phyloP scores from a whole-genome alignment of 2,329 filamentous ascomycete genomes.

The Penicillium janthinellum region DNA sequence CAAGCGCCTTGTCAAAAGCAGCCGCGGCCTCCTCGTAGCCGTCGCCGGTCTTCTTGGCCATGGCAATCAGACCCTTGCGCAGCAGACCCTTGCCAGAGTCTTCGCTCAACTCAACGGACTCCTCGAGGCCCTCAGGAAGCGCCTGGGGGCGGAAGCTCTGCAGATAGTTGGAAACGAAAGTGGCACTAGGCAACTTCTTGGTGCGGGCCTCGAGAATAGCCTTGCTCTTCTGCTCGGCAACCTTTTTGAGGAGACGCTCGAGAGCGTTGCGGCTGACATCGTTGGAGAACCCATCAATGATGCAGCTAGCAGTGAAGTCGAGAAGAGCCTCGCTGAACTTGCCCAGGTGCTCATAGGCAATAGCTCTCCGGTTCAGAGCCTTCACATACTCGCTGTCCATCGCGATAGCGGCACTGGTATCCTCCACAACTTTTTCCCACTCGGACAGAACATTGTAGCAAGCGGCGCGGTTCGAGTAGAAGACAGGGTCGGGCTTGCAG shows the following conservation, averaged over 20 bases:
- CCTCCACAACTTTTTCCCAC: constrained; percentile 95
- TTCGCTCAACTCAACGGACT: constrained; percentile 73
- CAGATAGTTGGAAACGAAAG: constrained; percentile 97
- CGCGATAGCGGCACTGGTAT: constrained; percentile 90
- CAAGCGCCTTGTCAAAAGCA: constrained; percentile 85
- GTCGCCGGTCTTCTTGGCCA: constrained; percentile 84
- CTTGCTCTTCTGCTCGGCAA: constrained; percentile 91
- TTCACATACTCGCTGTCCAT: constrained; percentile 97
- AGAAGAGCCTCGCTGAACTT: constrained; percentile 92
- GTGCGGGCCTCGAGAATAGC: constrained; percentile 78
- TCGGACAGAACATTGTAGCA: constrained; percentile 92
- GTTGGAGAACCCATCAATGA: constrained; percentile 96
- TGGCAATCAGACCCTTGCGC: constrained; percentile 76
- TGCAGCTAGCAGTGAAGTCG: constrained; percentile 98
- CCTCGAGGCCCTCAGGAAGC: constrained; percentile 78
- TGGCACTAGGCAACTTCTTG: constrained; percentile 89
- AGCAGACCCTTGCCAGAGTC: constrained; percentile 82
- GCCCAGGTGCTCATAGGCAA: constrained; percentile 91
- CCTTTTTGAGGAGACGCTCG: constrained; percentile 92
- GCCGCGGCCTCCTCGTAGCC: constrained; percentile 86
- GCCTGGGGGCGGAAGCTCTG: constrained; percentile 91
- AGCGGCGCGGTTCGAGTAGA: constrained; percentile 97
- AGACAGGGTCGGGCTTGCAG: constrained; percentile 96
- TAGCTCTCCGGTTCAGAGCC: constrained; percentile 92
- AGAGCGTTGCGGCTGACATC: constrained; percentile 85